phyloP scores from a whole-genome alignment of 1,284 basidiomycete species.

The Malassezia obtusa region DNA sequence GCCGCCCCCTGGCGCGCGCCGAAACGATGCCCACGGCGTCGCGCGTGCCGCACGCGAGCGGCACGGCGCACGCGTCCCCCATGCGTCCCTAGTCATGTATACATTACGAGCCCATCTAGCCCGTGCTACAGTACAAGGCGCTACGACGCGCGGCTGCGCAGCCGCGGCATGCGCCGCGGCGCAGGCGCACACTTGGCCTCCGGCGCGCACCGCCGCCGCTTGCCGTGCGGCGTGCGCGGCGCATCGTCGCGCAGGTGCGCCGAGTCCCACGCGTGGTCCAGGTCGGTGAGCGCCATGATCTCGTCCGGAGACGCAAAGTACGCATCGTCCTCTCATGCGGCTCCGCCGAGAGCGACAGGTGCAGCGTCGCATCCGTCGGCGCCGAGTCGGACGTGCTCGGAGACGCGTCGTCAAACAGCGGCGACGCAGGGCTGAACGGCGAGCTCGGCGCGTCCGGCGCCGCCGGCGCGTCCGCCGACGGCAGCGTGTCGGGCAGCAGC shows the following conservation, averaged over 20 bases:
- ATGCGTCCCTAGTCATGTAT: constrained; percentile 2
- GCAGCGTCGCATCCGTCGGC: not conserved
- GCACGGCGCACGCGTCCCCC: not conserved
- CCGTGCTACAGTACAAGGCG: constrained; percentile 14
- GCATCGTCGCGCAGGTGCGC: not conserved
- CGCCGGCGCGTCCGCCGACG: not conserved
- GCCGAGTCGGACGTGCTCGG: not conserved
- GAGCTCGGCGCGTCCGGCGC: not conserved
- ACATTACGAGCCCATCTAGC: not conserved
- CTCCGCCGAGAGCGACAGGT: not conserved
- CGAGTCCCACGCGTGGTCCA: constrained; percentile 15
- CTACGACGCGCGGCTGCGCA: constrained; percentile 11
- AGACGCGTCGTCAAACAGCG: not conserved
- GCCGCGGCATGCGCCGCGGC: constrained; percentile 10
- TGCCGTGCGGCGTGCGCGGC: not conserved
- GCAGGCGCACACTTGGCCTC: not conserved
- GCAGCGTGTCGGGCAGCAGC: not conserved
- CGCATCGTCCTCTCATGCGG: not conserved
- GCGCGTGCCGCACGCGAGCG: not conserved
- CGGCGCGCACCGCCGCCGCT: not conserved
- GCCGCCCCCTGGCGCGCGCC: constrained; percentile 7
- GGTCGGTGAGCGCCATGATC: constrained; percentile 14
- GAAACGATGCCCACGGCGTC: constrained; percentile 2
- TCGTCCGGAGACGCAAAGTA: constrained; percentile 3
- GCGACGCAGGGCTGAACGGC: not conserved